Conservation (phyloP, 2,329 filamentous ascomycete genomes). For the Cercospora zeina region DNA sequence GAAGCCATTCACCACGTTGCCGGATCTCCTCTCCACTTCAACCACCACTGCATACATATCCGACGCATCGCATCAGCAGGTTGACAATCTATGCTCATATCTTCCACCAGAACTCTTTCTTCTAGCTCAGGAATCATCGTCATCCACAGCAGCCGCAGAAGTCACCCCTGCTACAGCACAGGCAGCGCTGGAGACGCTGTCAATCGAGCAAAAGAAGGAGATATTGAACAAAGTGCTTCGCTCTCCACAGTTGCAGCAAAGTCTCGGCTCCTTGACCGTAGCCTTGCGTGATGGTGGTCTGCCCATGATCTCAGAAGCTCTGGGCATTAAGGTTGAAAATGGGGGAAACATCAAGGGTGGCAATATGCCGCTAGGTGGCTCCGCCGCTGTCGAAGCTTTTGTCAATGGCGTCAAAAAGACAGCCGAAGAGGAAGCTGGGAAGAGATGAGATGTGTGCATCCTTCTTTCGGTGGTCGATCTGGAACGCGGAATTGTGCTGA, state of each 20-base stretch:
- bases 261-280: slow-evolving; percentile 78
- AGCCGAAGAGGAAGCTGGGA: slow-evolving; percentile 60
- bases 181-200: slow-evolving; percentile 72
- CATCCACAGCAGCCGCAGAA: slow-evolving; percentile 63
- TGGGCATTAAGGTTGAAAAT: slow-evolving; percentile 77
- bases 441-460: slow-evolving; percentile 1
- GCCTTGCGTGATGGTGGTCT: slow-evolving; percentile 87
- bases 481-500: not conserved
- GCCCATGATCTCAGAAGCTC: slow-evolving; percentile 82
- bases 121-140: slow-evolving; percentile 65
- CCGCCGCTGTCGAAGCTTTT: slow-evolving; percentile 87
- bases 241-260: slow-evolving; percentile 89
- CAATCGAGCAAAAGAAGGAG: slow-evolving; percentile 72
- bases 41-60: slow-evolving; percentile 78
- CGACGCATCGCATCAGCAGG: slow-evolving; percentile 60
- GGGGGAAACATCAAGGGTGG: slow-evolving; percentile 78
- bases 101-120: slow-evolving; percentile 78
- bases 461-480: not conserved
- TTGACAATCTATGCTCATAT: slow-evolving; percentile 74
- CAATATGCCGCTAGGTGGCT: slow-evolving; percentile 81
- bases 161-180: slow-evolving; percentile 61
- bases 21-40: slow-evolving; percentile 77
- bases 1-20: slow-evolving; percentile 76
- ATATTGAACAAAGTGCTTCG: slow-evolving; percentile 79
- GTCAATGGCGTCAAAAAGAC: slow-evolving; percentile 82